phyloP scores from a whole-genome alignment of 306 rosid species.

The Parietaria judaica region DNA sequence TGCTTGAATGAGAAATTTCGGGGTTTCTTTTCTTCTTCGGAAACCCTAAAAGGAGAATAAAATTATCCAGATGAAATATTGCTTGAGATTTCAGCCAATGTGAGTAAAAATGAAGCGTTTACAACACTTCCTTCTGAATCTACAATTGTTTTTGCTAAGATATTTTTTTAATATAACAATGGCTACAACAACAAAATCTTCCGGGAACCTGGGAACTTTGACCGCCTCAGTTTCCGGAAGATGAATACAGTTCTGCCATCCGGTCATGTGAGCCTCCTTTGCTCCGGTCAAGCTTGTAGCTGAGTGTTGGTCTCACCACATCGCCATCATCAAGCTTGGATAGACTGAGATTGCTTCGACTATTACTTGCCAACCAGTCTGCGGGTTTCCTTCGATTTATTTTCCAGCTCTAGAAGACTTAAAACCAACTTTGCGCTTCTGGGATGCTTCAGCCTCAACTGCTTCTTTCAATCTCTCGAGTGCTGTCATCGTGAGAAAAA shows the following conservation, averaged over 20 bases:
- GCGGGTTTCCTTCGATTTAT: slow-evolving; percentile 11
- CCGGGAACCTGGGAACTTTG: no score
- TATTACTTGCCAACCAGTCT: slow-evolving; percentile 11
- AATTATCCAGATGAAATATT: no score
- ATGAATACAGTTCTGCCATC: background rate
- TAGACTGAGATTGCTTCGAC: background rate
- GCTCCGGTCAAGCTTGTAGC: background rate
- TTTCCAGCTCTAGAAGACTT: slow-evolving; percentile 23
- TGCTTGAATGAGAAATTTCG: no score
- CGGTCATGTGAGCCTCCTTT: background rate
- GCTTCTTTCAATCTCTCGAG: slow-evolving; percentile 52
- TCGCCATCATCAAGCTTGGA: background rate
- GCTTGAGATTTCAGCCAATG: no score
- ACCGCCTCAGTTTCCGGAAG: background rate
- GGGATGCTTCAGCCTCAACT: slow-evolving; percentile 41
- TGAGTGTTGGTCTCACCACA: background rate
- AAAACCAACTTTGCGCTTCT: slow-evolving; percentile 35
- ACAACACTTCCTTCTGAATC: no score
- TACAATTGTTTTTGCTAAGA: no score
- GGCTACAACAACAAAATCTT: no score
- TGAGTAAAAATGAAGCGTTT: no score
- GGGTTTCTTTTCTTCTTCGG: no score
- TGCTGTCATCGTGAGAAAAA: slow-evolving; percentile 36
- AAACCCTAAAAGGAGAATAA: no score
- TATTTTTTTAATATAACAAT: no score